Evolutionary conservation across 2,329 filamentous ascomycete species (phyloP).

Genomic region (Emmonsia crescens): DNA sequence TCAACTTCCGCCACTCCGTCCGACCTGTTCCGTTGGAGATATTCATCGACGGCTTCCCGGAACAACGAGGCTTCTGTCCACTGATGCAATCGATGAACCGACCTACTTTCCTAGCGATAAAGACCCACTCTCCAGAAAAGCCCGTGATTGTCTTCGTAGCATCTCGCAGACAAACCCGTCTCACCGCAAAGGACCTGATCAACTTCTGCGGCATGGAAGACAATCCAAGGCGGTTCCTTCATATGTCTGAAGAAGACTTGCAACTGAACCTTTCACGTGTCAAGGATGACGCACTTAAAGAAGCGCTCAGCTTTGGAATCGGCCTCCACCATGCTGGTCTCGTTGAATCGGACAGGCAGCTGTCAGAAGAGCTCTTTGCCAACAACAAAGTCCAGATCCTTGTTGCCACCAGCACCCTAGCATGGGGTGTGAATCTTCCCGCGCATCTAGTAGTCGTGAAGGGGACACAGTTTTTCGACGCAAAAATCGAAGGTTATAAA

Average conservation of each 20-base stretch:
- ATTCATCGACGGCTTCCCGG: constrained; percentile 94
- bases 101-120: constrained; percentile 91
- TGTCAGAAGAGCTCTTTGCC: constrained; percentile 88
- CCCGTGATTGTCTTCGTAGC: constrained; percentile 98
- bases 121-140: constrained; percentile 90
- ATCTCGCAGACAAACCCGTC: constrained; percentile 82
- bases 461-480: constrained; percentile 95
- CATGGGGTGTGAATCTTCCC: constrained; percentile 96
- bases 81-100: constrained; percentile 99
- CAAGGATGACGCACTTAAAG: constrained; percentile 83
- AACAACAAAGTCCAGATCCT: constrained; percentile 98
- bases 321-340: constrained; percentile 94
- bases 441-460: constrained; percentile 97
- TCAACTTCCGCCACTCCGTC: constrained; percentile 96
- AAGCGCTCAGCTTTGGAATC: constrained; percentile 95
- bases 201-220: constrained; percentile 98
- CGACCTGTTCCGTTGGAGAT: constrained; percentile 91
- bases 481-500: constrained; percentile 93
- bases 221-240: constrained; percentile 82
- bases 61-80: constrained; percentile 88
- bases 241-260: constrained; percentile 90
- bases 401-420: constrained; percentile 87
- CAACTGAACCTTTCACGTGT: constrained; percentile 77
- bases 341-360: constrained; percentile 82
- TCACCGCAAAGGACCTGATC: constrained; percentile 93